Base-by-base conservation (phyloP, 177 flowering plant species). In the Vitis hybrid region DNA sequence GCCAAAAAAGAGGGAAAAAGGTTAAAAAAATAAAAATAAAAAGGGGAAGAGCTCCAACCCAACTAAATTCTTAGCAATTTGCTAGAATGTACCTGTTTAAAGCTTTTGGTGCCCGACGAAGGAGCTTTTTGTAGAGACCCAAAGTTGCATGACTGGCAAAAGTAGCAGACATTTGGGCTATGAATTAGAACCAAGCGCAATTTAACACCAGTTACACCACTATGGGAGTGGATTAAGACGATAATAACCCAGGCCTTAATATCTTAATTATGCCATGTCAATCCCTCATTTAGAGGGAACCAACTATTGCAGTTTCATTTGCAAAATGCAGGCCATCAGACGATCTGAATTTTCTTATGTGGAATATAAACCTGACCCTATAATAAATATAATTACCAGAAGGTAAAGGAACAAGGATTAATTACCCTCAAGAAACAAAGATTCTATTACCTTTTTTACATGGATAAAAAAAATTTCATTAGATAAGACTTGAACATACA, bases 121-220 rank as follows among this genome's bases (percentile, higher is more conserved):
- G 78, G 33, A 96, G 84, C 82, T 93, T 91, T 76, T 91, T 93
- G 58, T 88, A 96, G 50, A 96, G 84, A 55, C 97, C 98, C 82
- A 93, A 69, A 56, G 99, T 93, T 63, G 99, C 99, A 85, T 95
- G 99, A 75, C 98, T 94, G 60, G 26, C 62, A 57, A 74, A 66
- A 12, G 52, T 76, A 67, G 61, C 10, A 29, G 58, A 55, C 1
- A 60, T 22, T 63, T 66, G 18, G 31, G 39, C 18, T 2, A 69
- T 7, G 26, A 29, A 52, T 56, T 51, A 74, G 51, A 45, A 62
- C 51, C 51, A 62, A 52, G 33, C 5, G 10, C 26, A 70, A 62
- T 33, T 39, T 10, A 11, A 12, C 16, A 65, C 6, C 55, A 22
- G 2, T 29, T 5, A 33, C 6, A 5, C 5, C 39, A 3, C 39